Base-by-base conservation (phyloP, 2,329 filamentous ascomycete species). In the Botryotinia calthae region DNA sequence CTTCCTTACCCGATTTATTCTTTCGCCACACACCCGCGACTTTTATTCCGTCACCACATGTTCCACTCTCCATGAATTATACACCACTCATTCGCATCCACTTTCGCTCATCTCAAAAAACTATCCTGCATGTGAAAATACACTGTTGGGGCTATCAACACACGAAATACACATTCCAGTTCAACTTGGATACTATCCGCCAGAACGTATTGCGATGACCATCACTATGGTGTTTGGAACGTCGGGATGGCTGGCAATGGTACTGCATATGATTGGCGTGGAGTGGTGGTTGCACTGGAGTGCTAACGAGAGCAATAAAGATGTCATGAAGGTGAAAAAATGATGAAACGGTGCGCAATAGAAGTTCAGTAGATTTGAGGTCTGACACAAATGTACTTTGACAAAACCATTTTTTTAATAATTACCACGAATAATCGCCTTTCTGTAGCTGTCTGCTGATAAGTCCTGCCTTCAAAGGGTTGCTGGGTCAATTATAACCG, bases 1-100 rank as follows among this genome's bases (percentile, higher is more conserved):
- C n/a, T 22, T 14, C 18, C 10, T 68, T 7, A 14, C 5, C 1
- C 20, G 2, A 31, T 25, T 68, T 2, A 8, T 68, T 20, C 48
- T 68, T n/a, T 68, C 65, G 1, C 56, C 56, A 22, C 10, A 48
- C 31, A 63, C 68, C 56, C 65, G 65, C 37, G n/a, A 37, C 5
- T 70, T 70, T 20, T 48, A 70, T n/a, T 51, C 56, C 12, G 25
- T 62, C 28, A 70, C 54, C 16, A 63, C 42, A 28, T 70, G 68
- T 28, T 70, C 56, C 16, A n/a, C 25, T 14, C 16, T 70, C 12
- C 42, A 18, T 20, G n/a, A 70, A 37, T 31, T 70, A 40, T 70
- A 63, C 20, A 62, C 25, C 31, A 37, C 42, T 2, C 56, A 70
- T 31, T 70, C 68, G 28, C 37, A 51, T 12, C 56, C 68, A 3